phyloP scores from a whole-genome alignment of 139 green algal species.

The Desmodesmus armatus region DNA sequence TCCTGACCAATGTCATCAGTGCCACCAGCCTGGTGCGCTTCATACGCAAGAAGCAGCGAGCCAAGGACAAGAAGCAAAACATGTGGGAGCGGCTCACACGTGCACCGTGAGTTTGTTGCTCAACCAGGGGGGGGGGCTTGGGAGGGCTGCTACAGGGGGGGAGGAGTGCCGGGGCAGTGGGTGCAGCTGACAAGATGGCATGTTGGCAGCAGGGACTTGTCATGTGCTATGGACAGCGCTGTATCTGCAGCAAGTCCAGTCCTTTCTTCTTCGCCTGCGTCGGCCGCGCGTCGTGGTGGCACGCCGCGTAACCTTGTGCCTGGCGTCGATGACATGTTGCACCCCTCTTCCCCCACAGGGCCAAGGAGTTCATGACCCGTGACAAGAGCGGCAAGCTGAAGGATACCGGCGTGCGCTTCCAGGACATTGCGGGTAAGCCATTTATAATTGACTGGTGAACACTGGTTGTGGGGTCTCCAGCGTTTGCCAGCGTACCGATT shows the following conservation, averaged over 20 bases:
- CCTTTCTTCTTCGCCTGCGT: not conserved
- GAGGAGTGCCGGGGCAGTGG: too few species aligned
- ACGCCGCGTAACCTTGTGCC: not conserved
- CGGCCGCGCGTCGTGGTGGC: too few species aligned
- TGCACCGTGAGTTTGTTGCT: conserved; percentile 44
- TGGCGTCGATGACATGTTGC: not conserved
- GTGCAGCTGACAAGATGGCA: too few species aligned
- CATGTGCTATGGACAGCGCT: too few species aligned
- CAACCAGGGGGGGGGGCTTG: too few species aligned
- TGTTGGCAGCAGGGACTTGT: too few species aligned
- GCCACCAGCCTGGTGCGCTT: conserved; percentile 44
- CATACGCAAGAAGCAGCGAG: conserved; percentile 22
- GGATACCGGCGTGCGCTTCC: conserved; percentile 72
- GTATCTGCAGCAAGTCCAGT: too few species aligned
- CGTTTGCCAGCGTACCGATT: too few species aligned
- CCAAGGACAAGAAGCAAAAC: conserved; percentile 68
- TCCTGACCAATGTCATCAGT: conserved; percentile 42
- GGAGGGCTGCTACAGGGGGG: too few species aligned
- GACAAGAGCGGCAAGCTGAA: conserved; percentile 68
- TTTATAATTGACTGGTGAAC: not conserved
- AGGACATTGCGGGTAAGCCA: conserved; percentile 60
- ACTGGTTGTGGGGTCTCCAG: not conserved
- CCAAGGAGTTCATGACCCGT: conserved; percentile 46
- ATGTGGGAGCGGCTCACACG: conserved; percentile 65
- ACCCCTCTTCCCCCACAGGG: conserved; percentile 33